phyloP scores from a whole-genome alignment of 2,329 filamentous ascomycete genomes.

The Elsinoe arachidis region DNA sequence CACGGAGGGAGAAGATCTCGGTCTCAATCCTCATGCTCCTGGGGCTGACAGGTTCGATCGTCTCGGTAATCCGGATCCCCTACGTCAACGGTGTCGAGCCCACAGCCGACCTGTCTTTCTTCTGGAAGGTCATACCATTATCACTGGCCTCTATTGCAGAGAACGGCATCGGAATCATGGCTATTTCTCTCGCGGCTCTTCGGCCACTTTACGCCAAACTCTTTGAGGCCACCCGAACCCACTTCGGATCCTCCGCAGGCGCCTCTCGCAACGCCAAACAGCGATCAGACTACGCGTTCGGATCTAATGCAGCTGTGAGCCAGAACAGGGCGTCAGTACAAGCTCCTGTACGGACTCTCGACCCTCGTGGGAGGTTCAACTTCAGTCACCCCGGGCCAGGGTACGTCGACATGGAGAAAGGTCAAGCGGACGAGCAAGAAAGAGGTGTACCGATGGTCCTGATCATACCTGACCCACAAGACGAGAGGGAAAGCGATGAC shows the following conservation, averaged over 20 bases:
- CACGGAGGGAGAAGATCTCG: conserved; percentile 10
- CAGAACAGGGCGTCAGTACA: background rate
- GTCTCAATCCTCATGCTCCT: conserved; percentile 13
- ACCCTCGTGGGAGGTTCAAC: conserved; percentile 1
- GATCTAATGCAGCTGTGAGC: background rate
- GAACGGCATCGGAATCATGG: conserved; percentile 14
- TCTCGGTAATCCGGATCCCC: conserved; percentile 15
- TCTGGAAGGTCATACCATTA: conserved; percentile 7
- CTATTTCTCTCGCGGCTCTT: conserved; percentile 11
- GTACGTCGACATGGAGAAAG: conserved; percentile 10
- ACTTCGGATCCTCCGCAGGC: background rate
- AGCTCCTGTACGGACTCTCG: background rate
- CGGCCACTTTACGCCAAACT: conserved; percentile 10
- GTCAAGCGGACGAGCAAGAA: background rate
- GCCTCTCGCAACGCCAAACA: background rate
- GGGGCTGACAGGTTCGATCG: conserved; percentile 12
- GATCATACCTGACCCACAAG: background rate
- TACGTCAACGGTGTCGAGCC: conserved; percentile 10
- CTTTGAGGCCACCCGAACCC: background rate
- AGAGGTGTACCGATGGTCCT: conserved; percentile 1
- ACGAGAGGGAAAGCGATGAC: conserved; percentile 5
- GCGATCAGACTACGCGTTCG: background rate
- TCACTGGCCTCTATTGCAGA: conserved; percentile 14
- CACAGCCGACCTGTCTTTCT: conserved; percentile 12
- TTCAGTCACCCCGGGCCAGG: conserved; percentile 5